Percentiles rank a stretch among this genome's conserved stretches.
phyloP scores from a whole-genome alignment of 441 rosid species.

The Erysimum pusillum region DNA sequence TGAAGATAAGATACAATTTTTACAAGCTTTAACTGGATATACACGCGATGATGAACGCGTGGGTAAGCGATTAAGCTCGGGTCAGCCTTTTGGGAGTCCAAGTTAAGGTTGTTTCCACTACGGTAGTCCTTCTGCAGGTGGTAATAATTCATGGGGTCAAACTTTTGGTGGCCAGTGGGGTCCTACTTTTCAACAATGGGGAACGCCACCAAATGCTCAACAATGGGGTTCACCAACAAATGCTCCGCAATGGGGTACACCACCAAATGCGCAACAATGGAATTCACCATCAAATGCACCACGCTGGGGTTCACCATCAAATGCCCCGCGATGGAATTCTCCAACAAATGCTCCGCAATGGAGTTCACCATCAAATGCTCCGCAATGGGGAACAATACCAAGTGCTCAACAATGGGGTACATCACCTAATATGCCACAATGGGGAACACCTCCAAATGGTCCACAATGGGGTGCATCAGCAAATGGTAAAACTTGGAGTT shows the following conservation, averaged over 20 bases:
- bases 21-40: neutral
- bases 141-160: slow-evolving; percentile 6
- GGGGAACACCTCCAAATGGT: too few relatives aligned
- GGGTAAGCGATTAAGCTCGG: neutral
- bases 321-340: neutral
- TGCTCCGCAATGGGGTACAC: neutral
- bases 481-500: neutral
- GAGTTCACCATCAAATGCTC: neutral
- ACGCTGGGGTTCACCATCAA: neutral
- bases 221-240: neutral
- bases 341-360: neutral
- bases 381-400: too few relatives aligned
- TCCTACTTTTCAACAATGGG: neutral
- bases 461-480: too few relatives aligned
- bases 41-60: neutral
- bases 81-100: neutral
- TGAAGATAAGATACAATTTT: neutral
- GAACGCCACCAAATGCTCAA: neutral
- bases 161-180: neutral
- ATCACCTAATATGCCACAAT: too few relatives aligned
- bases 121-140: neutral
- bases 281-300: neutral
- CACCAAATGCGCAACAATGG: neutral
- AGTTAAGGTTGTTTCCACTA: neutral
- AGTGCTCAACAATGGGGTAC: too few relatives aligned